Evolutionary conservation across 2,329 filamentous ascomycete genomes (phyloP), one percentile per base, ranked within the genome.

Genomic region (Aspergillus candidus): DNA sequence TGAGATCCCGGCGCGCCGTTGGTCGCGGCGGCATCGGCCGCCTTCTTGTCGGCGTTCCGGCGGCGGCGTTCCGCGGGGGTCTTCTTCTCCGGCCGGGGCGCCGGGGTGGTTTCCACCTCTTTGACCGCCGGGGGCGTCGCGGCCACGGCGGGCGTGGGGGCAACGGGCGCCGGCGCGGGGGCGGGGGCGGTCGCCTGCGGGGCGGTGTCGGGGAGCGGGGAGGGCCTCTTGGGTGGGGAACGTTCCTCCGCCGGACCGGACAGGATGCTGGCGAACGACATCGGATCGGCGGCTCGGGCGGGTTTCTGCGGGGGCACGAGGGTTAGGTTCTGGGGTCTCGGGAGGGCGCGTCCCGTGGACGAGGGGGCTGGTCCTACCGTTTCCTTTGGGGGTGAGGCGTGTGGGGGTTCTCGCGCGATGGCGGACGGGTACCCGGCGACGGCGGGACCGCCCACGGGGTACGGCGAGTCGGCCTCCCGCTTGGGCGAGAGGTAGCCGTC

Each of bases 201-300:
- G 11, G 50, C 39, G 29, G 55, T 31, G 8, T 50, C 59, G 14
- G 69, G 59, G 2, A 71, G 71, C 29, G 74, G 72, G 35, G 71
- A 72, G 11, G 69, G 62, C 53, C 71, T 76, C 6, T 77, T 74
- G 4, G 75, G 72, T 32, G 64, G 56, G 14, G 53, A 35, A 51
- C 60, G 66, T 12, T 79, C 75, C 41, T 85, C 82, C 44, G 88
- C 83, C 43, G 86, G 77, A 54, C 80, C 89, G 4, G 88, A 91
- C 35, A 97, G 82, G 47, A 97, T 94, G 63, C 90, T 96, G 53
- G 88, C 93, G 61, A 97, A 93, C 4, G 90, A 93, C 90, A 96
- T 96, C 41, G 90, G 86, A 63, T 94, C 86, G 46, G 84, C 83
- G 33, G 83, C 76, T 63, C 89, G 82, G 54, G 80, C 82, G 1